Percentiles rank a stretch among this genome's conserved stretches.
These are phyloP conservation scores for Sorghum bicolor DNA, from an alignment of 176 grass and related monocot genomes.

Conservation along the genomic window DNA sequence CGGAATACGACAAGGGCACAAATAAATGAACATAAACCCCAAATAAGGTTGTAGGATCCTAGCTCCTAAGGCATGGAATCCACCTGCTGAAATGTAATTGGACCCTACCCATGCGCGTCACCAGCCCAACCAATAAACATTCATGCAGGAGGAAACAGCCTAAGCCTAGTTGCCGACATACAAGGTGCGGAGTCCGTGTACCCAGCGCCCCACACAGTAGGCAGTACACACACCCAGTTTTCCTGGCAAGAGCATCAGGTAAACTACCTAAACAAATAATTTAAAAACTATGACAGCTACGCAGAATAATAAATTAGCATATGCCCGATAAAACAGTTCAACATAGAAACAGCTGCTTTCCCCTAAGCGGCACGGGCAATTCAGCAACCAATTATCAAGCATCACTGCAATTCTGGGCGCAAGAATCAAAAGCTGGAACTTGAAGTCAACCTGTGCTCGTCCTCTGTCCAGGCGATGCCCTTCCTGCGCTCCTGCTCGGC, in stretches of 20 bases:
- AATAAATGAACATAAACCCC: slow-evolving; percentile 1
- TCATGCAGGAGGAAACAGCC: background rate
- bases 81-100: background rate
- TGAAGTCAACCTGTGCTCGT: slow-evolving; percentile 77
- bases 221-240: background rate
- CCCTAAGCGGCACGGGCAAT: background rate
- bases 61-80: slow-evolving; percentile 17
- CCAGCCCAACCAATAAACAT: slow-evolving; percentile 18
- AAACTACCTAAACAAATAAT: background rate
- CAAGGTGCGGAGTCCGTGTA: rapidly evolving
- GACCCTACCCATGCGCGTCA: slow-evolving; percentile 36
- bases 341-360: background rate
- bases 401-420: background rate
- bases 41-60: background rate
- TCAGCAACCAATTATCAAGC: background rate
- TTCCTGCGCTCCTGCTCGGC: slow-evolving; percentile 87
- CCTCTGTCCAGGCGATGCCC: slow-evolving; percentile 97
- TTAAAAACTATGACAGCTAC: background rate
- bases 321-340: slow-evolving; percentile 16
- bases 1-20: background rate
- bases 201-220: background rate
- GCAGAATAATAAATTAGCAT: background rate
- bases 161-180: background rate
- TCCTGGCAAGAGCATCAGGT: background rate
- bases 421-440: background rate